phyloP scores from a whole-genome alignment of 148 eudicot species.

The Silene uniflora region DNA sequence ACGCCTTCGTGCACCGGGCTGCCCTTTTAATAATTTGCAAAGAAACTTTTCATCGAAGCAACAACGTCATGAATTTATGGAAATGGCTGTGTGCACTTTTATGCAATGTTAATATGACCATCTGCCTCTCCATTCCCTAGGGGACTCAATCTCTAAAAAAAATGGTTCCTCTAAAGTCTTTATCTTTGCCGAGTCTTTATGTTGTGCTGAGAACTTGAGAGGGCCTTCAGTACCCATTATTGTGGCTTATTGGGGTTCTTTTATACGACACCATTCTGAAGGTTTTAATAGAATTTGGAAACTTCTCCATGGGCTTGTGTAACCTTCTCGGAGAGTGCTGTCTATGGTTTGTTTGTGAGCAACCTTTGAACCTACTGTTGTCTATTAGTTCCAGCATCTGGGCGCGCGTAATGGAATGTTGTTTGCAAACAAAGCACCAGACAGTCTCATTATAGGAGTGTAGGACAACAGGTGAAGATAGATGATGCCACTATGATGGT shows the following conservation, averaged over 20 bases:
- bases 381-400: neutral
- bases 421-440: neutral
- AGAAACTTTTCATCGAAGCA: neutral
- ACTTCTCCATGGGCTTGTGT: neutral
- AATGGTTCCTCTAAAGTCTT: neutral
- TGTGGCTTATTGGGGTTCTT: neutral
- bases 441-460: too few species aligned
- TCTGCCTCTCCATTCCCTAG: neutral
- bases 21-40: too few species aligned
- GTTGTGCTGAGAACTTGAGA: neutral
- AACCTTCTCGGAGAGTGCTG: neutral
- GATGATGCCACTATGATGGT: too few species aligned
- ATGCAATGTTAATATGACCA: neutral
- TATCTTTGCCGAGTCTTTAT: neutral
- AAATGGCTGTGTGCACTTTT: neutral
- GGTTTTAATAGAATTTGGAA: neutral
- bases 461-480: neutral
- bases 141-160: neutral
- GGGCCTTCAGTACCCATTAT: neutral
- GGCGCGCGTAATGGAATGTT: neutral
- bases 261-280: neutral
- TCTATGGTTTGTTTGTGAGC: neutral
- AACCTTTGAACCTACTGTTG: neutral
- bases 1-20: too few species aligned
- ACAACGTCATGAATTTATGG: neutral